These are phyloP conservation scores for Tolypocladium album DNA, from an alignment of 2,329 filamentous ascomycete species.

Conservation along the genomic window DNA sequence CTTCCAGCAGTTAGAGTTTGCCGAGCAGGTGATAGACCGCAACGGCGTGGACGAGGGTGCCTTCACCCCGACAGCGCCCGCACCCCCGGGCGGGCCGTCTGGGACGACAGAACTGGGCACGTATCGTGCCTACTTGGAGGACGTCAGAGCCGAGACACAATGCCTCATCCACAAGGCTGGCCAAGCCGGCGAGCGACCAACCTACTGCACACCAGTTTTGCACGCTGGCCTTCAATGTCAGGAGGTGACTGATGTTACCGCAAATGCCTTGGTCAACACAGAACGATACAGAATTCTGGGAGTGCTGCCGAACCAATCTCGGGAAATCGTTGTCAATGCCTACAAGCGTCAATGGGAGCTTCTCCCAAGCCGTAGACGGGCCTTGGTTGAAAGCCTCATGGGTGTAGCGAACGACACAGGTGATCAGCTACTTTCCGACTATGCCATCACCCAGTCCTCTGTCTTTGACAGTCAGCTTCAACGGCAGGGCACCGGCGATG, in stretches of 20 bases:
- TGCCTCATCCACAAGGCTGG: slow-evolving; percentile 26
- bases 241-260: slow-evolving; percentile 16
- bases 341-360: slow-evolving; percentile 30
- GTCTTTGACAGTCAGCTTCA: slow-evolving; percentile 26
- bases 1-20: slow-evolving; percentile 38
- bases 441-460: slow-evolving; percentile 26
- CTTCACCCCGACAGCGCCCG: slow-evolving; percentile 22
- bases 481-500: slow-evolving; percentile 15
- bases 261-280: slow-evolving; percentile 17
- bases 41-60: slow-evolving; percentile 28
- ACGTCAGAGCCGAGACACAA: slow-evolving; percentile 37
- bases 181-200: slow-evolving; percentile 17
- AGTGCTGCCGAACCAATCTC: slow-evolving; percentile 22
- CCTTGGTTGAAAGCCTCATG: slow-evolving; percentile 21
- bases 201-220: slow-evolving; percentile 18
- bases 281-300: slow-evolving; percentile 25
- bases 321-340: slow-evolving; percentile 25
- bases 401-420: slow-evolving; percentile 22
- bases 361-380: slow-evolving; percentile 15
- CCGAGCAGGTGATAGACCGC: slow-evolving; percentile 24
- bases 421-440: slow-evolving; percentile 23
- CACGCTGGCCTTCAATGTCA: slow-evolving; percentile 19
- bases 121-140: slow-evolving; percentile 36
- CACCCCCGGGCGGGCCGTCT: slow-evolving; percentile 20
- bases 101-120: slow-evolving; percentile 27